phyloP scores from a whole-genome alignment of 371 early-diverging fungal genomes.

The Entomophthora muscae region DNA sequence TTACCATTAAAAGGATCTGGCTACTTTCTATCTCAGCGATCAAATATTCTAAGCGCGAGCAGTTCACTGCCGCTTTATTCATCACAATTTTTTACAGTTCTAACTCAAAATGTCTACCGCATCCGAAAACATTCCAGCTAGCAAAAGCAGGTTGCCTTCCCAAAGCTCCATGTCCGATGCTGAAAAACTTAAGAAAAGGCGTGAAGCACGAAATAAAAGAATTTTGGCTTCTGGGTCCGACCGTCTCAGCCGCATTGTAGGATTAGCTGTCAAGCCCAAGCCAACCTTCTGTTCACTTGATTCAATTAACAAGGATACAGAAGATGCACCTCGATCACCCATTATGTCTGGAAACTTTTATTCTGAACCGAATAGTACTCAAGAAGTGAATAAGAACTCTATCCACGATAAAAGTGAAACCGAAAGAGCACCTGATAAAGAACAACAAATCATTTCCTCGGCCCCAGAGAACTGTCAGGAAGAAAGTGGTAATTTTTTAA shows the following conservation, averaged over 20 bases:
- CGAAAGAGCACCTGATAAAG: too few relatives aligned
- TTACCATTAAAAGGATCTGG: too few relatives aligned
- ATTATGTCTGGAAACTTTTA: background rate
- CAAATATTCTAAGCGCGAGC: too few relatives aligned
- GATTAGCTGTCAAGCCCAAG: background rate
- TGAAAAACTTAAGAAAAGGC: background rate
- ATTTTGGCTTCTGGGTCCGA: background rate
- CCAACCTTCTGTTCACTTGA: background rate
- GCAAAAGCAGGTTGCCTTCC: background rate
- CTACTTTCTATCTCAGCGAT: too few relatives aligned
- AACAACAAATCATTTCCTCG: too few relatives aligned
- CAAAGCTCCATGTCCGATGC: background rate
- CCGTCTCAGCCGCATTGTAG: background rate
- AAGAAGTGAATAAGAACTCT: background rate
- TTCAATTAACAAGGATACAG: background rate
- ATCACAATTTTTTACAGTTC: background rate
- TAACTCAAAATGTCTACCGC: background rate
- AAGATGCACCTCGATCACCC: background rate
- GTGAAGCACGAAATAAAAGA: background rate
- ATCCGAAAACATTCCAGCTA: background rate
- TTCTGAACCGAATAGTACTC: background rate
- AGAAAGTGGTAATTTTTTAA: too few relatives aligned
- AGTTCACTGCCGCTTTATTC: too few relatives aligned
- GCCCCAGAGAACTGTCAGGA: too few relatives aligned
- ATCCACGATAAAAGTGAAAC: background rate